phyloP scores from a whole-genome alignment of 2,329 filamentous ascomycete genomes.

The Cercospora sp. region DNA sequence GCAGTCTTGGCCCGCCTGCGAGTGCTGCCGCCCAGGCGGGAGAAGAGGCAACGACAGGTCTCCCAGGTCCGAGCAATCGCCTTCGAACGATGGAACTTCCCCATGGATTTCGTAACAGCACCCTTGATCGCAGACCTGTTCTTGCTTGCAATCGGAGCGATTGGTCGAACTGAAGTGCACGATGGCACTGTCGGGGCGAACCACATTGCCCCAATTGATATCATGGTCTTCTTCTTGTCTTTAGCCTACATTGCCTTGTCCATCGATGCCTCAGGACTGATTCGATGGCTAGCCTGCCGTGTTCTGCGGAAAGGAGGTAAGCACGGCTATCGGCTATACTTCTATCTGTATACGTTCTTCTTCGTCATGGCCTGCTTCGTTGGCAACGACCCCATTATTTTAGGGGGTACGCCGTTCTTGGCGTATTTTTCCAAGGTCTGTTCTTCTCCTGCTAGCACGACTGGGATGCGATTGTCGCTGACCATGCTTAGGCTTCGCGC shows the following conservation, averaged over 20 bases:
- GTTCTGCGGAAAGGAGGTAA: constrained; percentile 68
- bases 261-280: constrained; percentile 74
- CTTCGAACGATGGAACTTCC: constrained; percentile 52
- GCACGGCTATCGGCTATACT: constrained; percentile 66
- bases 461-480: not conserved
- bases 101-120: constrained; percentile 70
- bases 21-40: constrained; percentile 50
- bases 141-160: constrained; percentile 67
- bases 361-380: constrained; percentile 67
- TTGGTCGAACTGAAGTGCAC: constrained; percentile 66
- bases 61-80: not conserved
- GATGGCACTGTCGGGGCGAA: constrained; percentile 67
- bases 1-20: constrained; percentile 51
- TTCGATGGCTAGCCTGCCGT: constrained; percentile 69
- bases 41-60: not conserved
- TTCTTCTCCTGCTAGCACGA: too few species aligned
- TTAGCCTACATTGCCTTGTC: constrained; percentile 73
- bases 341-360: constrained; percentile 74
- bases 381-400: constrained; percentile 73
- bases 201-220: constrained; percentile 68
- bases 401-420: constrained; percentile 70
- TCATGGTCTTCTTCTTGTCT: constrained; percentile 74
- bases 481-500: constrained; percentile 52
- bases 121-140: constrained; percentile 73
- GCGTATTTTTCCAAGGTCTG: constrained; percentile 69